Evolutionary conservation across 192 early-diverging fungal species (phyloP).

Genomic region (Physocladia obscura): DNA sequence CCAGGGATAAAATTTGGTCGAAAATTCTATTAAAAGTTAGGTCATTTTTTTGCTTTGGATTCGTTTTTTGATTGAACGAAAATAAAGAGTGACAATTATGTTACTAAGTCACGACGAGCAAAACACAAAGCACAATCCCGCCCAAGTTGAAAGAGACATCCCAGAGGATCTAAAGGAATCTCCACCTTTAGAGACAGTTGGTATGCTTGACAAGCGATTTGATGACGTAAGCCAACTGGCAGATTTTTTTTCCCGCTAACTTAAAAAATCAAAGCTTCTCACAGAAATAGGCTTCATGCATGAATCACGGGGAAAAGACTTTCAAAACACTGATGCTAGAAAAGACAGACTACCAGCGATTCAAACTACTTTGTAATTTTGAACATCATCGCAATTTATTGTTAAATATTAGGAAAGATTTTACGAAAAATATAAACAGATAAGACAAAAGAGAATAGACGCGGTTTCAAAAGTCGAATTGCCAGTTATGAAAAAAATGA

Average conservation of each 20-base stretch:
- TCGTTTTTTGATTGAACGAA: no score
- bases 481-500: conserved; percentile 23
- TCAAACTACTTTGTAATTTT: conserved; percentile 30
- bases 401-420: conserved; percentile 21
- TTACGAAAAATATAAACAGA: conserved; percentile 44
- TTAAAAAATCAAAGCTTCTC: conserved; percentile 34
- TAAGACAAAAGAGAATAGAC: conserved; percentile 41
- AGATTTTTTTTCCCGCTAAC: background rate
- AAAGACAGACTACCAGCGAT: conserved; percentile 41
- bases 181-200: conserved; percentile 42
- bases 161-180: conserved; percentile 48
- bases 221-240: conserved; percentile 38
- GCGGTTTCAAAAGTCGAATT: conserved; percentile 33
- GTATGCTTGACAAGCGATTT: conserved; percentile 48
- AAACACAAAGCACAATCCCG: conserved; percentile 1
- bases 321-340: conserved; percentile 42
- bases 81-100: no score
- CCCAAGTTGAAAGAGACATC: conserved; percentile 44
- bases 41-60: no score
- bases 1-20: no score
- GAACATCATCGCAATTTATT: background rate
- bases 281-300: conserved; percentile 41
- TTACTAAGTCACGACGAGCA: no score
- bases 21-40: no score
- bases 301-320: conserved; percentile 47